Base-by-base conservation (phyloP, 148 eudicot genomes). In the Spergularia bocconei region DNA sequence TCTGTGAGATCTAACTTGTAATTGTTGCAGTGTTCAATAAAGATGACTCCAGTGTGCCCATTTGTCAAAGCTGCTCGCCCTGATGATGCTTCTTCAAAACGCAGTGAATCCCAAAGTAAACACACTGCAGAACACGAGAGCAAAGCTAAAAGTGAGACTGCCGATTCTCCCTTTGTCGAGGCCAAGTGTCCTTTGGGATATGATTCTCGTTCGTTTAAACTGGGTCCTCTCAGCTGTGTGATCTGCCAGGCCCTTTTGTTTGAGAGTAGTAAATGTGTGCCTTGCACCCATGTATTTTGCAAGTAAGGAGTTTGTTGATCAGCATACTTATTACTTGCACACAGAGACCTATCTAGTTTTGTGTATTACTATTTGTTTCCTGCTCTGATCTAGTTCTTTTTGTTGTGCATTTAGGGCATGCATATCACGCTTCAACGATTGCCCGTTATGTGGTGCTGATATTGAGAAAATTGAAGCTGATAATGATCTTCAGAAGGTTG, bases 371-470 rank as follows among this genome's bases (percentile, higher is more conserved):
- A 50, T 16, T 51, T 59, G 59, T 72, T 68, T 53, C 9, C 44
- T n/a, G 20, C 63, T 15, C 63, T 77, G 65, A 74, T 20, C 41
- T 1, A 29, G 23, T 73, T 67, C 74, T 55, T 65, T 69, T 62
- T 53, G 66, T 68, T 21, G 67, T 78, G 69, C 72, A 56, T 70
- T 47, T 85, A 95, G 98, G 84, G 89, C 78, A 29, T 95, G 98
- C 75, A 85, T 95, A 79, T 87, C 97, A 48, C 93, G 92, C 74
- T 95, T 95, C 61, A 89, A 86, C 58, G 97, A 95, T 77, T 95
- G 98, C 77, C 98, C 98, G 70, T 73, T 95, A 63, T 95, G 98
- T 82, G 98, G 98, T 78, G 98, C 96, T 72, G 97, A 95, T 75
- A 92, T 95, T 65, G 93, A 90, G 83, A 92, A 83, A 82, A 90